Evolutionary conservation across 139 green algal species (phyloP), one percentile per base, ranked within the genome.

Genomic region (Micractinium sp.): DNA sequence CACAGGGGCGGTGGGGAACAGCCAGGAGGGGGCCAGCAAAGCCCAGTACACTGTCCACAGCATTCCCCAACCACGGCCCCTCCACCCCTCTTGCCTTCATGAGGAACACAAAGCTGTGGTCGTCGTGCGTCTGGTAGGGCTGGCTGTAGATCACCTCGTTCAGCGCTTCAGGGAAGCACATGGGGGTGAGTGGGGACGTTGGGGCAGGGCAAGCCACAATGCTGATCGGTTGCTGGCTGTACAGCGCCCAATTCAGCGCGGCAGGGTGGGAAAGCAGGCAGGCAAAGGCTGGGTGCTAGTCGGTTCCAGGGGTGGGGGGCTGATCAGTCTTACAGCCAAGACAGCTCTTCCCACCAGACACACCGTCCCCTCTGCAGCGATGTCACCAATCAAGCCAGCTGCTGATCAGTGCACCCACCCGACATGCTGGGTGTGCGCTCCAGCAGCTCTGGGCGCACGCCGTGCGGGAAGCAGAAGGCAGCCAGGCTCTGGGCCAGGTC

Each of bases 71-170:
- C 39, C 20, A 36, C 3, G 19, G 13, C 53, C 53, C 66, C 23
- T 18, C 23, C 14, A 4, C 27, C 41, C 41, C 22, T 12, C 86
- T 0, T 81, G 93, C 95, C 94, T 96, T 96, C 69, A 98, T 90
- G 77, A 95, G 82, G 86, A 98, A 97, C 0, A 97, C 92, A 88
- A 96, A 98, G 41, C 91, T 95, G 60, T 92, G 88, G 85, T 93
- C 93, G 77, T 96, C 92, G 14, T 92, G 89, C 22, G 90, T 73
- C 74, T 91, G 79, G 82, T 94, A 92, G 53, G 91, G 90, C 85
- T 96, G 92, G 75, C 94, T 94, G 91, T 95, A 96, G 41, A 98
- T 88, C 47, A 98, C 81, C 73, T 97, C 94, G 77, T 98, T 94
- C 77, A 98, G 87, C 2, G 89, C 88, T 31, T 74, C 71, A 81